These are phyloP conservation scores for Amaranthus palmeri DNA, from an alignment of 148 eudicot genomes.

Conservation along the genomic window DNA sequence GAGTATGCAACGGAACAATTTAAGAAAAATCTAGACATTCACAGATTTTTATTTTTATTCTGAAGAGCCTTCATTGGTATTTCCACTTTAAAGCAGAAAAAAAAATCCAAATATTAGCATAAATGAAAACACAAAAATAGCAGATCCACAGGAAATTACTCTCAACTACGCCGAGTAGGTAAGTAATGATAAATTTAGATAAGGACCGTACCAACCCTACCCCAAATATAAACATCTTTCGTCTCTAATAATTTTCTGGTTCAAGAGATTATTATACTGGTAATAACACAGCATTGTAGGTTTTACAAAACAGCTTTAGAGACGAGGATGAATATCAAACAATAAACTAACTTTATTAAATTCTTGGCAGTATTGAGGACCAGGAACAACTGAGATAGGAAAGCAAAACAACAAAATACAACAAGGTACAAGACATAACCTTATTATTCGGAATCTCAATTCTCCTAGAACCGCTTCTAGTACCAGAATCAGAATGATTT, in stretches of 20 bases:
- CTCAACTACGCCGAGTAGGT: no score
- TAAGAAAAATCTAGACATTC: no score
- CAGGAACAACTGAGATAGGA: background rate
- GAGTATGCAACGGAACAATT: no score
- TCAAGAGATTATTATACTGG: background rate
- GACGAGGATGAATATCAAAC: background rate
- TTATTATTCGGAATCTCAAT: slow-evolving; percentile 88
- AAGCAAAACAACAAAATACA: background rate
- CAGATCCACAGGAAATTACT: no score
- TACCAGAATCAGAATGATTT: slow-evolving; percentile 31
- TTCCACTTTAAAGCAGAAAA: no score
- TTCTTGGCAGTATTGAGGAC: background rate
- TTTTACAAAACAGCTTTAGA: background rate
- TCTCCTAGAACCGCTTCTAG: slow-evolving; percentile 38
- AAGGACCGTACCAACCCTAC: no score
- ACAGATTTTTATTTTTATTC: no score
- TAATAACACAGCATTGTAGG: background rate
- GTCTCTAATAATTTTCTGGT: background rate
- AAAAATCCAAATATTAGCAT: no score
- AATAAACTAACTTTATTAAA: background rate
- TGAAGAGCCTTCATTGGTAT: no score
- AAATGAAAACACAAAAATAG: no score
- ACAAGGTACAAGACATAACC: slow-evolving; percentile 33
- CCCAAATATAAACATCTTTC: no score
- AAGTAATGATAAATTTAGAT: no score